Evolutionary conservation across 108 stramenopile species (phyloP).

Genomic region (Pseudonitzschia delicatissima): DNA sequence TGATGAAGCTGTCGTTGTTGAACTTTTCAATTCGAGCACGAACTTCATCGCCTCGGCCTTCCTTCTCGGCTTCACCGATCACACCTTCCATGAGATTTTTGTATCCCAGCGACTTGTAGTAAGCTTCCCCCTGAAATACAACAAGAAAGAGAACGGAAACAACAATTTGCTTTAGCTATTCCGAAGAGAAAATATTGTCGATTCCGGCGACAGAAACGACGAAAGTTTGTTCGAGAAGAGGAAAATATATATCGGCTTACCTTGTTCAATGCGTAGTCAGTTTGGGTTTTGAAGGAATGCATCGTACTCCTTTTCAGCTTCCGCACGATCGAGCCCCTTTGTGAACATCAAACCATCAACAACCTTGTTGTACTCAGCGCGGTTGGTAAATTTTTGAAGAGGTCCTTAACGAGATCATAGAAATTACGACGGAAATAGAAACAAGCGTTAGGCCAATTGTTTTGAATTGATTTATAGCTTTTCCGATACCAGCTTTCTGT

Average conservation of each 20-base stretch:
- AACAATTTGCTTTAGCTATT: background rate
- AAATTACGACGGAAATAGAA: background rate
- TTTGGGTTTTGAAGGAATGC: constrained; percentile 33
- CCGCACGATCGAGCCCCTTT: constrained; percentile 11
- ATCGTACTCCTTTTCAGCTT: constrained; percentile 39
- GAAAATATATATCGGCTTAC: background rate
- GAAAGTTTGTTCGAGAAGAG: too few species aligned
- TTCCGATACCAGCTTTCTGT: too few species aligned
- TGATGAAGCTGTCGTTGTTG: constrained; percentile 16
- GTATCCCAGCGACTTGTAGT: constrained; percentile 39
- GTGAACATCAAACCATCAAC: constrained; percentile 28
- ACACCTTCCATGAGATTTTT: constrained; percentile 34
- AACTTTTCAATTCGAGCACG: constrained; percentile 25
- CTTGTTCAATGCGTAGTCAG: constrained; percentile 34
- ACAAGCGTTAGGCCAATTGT: background rate
- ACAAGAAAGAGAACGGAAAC: background rate
- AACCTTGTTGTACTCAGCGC: constrained; percentile 25
- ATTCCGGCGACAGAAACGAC: too few species aligned
- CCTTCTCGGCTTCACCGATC: constrained; percentile 40
- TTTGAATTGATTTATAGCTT: too few species aligned
- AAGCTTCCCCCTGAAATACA: constrained; percentile 16
- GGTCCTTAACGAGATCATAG: background rate
- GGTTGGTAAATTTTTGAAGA: constrained; percentile 25
- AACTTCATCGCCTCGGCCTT: constrained; percentile 37
- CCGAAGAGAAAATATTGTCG: background rate